These are phyloP conservation scores for Emergomyces africanus DNA, from an alignment of 2,329 filamentous ascomycete genomes.

Conservation along the genomic window DNA sequence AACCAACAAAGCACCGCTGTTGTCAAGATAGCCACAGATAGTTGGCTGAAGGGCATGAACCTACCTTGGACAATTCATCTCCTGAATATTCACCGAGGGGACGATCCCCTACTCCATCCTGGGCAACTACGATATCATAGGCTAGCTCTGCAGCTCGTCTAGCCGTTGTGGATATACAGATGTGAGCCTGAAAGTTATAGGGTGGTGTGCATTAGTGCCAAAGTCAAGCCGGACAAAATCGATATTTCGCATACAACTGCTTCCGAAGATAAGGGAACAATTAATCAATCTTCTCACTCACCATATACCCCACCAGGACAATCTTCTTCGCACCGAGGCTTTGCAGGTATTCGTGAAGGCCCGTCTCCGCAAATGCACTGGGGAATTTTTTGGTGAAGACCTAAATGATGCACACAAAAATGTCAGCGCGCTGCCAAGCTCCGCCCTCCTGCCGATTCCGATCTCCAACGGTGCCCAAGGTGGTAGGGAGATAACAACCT, in stretches of 20 bases:
- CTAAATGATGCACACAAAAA: neutral
- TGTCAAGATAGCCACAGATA: neutral
- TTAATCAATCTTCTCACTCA: slow-evolving; percentile 1
- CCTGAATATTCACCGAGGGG: slow-evolving; percentile 51
- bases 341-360: slow-evolving; percentile 44
- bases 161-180: slow-evolving; percentile 51
- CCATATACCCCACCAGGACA: slow-evolving; percentile 34
- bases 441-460: neutral
- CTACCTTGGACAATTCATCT: slow-evolving; percentile 37
- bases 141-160: slow-evolving; percentile 47
- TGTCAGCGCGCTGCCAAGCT: neutral
- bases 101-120: slow-evolving; percentile 53
- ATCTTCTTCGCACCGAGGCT: slow-evolving; percentile 43
- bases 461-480: neutral
- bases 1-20: neutral
- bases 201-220: neutral
- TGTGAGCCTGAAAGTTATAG: slow-evolving; percentile 40
- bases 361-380: slow-evolving; percentile 48
- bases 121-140: slow-evolving; percentile 49
- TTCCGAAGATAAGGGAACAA: neutral
- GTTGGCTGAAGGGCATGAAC: neutral
- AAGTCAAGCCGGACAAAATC: neutral
- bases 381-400: slow-evolving; percentile 45
- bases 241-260: neutral
- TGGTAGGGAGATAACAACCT: slow-evolving; percentile 20